Base-by-base conservation (phyloP, 345 rosid species). In the Hibiscus trionum region DNA sequence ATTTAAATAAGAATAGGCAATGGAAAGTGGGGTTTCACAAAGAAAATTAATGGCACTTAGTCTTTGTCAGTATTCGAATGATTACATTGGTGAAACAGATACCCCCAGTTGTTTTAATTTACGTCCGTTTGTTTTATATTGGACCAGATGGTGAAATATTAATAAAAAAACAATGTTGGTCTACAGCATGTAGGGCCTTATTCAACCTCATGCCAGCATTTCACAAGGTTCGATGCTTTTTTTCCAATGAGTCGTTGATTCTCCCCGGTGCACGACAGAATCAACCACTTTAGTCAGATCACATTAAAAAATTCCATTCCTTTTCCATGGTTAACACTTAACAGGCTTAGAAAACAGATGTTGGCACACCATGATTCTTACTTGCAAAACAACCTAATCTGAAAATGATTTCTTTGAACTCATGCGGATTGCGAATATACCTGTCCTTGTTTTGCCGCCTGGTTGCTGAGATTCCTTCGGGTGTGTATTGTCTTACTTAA, bases 11-110 rank as follows among this genome's bases (percentile, higher is more conserved):
- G 15, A 27, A 7, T 53, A 1, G 70, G 42, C 10, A 47, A 49
- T 47, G 21, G 42, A 8, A 2, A 27, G 39, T 47, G 39, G 14
- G 8, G 15, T 14, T 14, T 24, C 37, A 1, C 11, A 66, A 46
- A 66, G 57, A 21, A 67, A 16, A 56, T 67, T 15, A 15, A 2
- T 27, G 24, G 37, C 24, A 9, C 15, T 46, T 27, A 8, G 26
- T 11, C 14, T 49, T 49, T 49, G 71, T 67, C 71, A 27, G 39
- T 29, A 67, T 67, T n/a, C 7, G 44, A 67, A 67, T 49, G 71
- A 27, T 49, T 67, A 49, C 4, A 15, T 15, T 8, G 42, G 56
- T 3, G 70, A 66, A 66, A 26, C 49, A 15, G 57, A 66, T 47
- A 24, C 56, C 37, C 12, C 21, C 11, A 2, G 1, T 66, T 66